Percentiles rank a stretch among this genome's conserved stretches.
Evolutionary conservation across 116 monocot species (phyloP).

Genomic region (Zostera marina): DNA sequence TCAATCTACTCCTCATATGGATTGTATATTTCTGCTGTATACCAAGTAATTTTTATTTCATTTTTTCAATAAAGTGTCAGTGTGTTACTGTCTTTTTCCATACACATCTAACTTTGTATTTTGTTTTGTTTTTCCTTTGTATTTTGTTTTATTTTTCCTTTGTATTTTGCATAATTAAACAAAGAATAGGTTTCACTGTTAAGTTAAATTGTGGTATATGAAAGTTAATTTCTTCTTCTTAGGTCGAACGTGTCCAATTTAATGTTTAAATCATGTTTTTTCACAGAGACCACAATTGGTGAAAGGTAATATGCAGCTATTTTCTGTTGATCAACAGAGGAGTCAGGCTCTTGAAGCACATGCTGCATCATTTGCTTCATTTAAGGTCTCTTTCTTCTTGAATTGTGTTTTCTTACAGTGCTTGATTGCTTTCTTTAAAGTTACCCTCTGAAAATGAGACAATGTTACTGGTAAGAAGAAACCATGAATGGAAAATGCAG

Average conservation of each 20-base stretch:
- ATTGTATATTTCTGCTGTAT: too few relatives aligned
- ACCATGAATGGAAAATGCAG: too few relatives aligned
- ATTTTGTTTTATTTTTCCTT: not conserved
- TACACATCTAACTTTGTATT: not conserved
- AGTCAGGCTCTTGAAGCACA: conserved; percentile 99
- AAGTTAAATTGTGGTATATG: too few relatives aligned
- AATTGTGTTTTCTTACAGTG: not conserved
- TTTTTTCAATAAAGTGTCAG: too few relatives aligned
- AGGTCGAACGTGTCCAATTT: not conserved
- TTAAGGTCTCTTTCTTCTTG: conserved; percentile 34
- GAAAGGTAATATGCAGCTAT: conserved; percentile 97
- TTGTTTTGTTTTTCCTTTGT: not conserved
- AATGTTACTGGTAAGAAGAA: too few relatives aligned
- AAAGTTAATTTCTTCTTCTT: too few relatives aligned
- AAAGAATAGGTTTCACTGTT: too few relatives aligned
- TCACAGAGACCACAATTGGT: conserved; percentile 95
- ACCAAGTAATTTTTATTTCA: too few relatives aligned
- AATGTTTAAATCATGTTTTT: not conserved
- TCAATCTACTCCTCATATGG: too few relatives aligned
- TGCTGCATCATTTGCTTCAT: conserved; percentile 89
- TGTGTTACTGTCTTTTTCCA: too few relatives aligned
- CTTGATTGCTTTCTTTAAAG: not conserved
- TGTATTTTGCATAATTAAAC: not conserved
- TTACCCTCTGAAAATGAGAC: not conserved
- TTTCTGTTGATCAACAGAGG: conserved; percentile 95